Base-by-base conservation (phyloP, 345 rosid species). In the Mallotus nudiflorus region DNA sequence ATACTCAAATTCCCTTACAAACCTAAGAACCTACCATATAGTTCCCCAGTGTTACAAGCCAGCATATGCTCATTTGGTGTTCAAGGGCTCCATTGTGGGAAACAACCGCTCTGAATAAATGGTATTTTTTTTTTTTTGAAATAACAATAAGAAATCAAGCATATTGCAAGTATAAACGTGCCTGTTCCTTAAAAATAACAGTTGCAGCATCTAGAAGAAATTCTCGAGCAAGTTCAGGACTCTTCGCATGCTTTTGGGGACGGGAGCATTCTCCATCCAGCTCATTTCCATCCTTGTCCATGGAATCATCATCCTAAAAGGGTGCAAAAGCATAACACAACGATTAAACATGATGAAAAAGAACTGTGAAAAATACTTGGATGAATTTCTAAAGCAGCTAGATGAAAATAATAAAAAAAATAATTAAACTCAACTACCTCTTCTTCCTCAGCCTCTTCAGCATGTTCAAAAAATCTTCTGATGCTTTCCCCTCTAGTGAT, bases 171-270 rank as follows among this genome's bases (percentile, higher is more conserved):
- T 40, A 29, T 55, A 56, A 67, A 77, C 86, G 74, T 82, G 82
- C 99, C 96, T 95, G 97, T 78, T 95, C 99, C 85, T 95, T 95
- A 66, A 95, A 95, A 70, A 95, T 90, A 68, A 95, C 92, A 9
- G 92, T 79, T 58, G 97, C 97, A 42, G 97, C 96, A 86, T 95
- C 99, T 39, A 95, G 86, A 79, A 95, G 99, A 86, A 95, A 95
- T 81, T 95, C 99, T 81, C 99, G 91, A 80, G 99, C 99, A 83
- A 92, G 99, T 82, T 95, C 99, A 68, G 97, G 97, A 89, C 97
- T 95, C 88, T 95, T 95, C 55, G 97, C 99, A 76, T 95, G 99
- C 84, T 95, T 90, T 77, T 95, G 99, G 44, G 99, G 97, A 79
- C 96, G 97, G 70, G 86, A 87, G 83, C 98, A 91, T 74, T 95